Evolutionary conservation across 2,329 filamentous ascomycete genomes (phyloP), one percentile per base, ranked within the genome.

Genomic region (Colletotrichum sp.): DNA sequence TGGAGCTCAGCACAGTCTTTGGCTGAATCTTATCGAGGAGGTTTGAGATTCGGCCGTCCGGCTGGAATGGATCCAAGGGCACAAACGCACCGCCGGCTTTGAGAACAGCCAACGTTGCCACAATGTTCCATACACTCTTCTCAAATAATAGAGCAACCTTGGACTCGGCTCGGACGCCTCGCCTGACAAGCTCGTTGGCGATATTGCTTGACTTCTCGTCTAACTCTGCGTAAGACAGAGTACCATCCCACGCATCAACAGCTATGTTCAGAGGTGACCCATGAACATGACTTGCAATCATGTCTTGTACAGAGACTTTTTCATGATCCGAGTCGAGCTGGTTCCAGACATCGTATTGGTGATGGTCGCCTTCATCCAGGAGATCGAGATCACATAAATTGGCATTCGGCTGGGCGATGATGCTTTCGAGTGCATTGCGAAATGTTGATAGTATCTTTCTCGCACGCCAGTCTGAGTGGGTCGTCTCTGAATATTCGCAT

Each of bases 51-150:
- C 79, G 78, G 13, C 69, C 64, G 26, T 66, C 62, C 13, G 82
- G 80, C 39, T 80, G 77, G 13, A 78, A 76, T 39, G 76, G 55
- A 15, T 77, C 76, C 34, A 77, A 18, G 18, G 72, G 68, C n/a
- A 77, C 69, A 30, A 77, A 77, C 10, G 76, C 69, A 6, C 68
- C 72, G 10, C 72, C 73, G 9, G 76, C 57, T 52, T 76, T 76
- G 12, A 76, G 55, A 26, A 77, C 72, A 10, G 63, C 72, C 36
- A 83, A 49, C 32, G 80, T 80, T 1, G 78, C 77, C 3, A 82
- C 78, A 4, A 79, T 73, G n/a, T 78, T 79, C 79, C 78, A 79
- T 6, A 63, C 59, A 16, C 80, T 81, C 69, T 82, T 83, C n/a
- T 81, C 79, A 18, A 83, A 80, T 24, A 79, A 79, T 3, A 83